phyloP scores from a whole-genome alignment of 2,329 filamentous ascomycete species.

The Alternaria conjuncta region DNA sequence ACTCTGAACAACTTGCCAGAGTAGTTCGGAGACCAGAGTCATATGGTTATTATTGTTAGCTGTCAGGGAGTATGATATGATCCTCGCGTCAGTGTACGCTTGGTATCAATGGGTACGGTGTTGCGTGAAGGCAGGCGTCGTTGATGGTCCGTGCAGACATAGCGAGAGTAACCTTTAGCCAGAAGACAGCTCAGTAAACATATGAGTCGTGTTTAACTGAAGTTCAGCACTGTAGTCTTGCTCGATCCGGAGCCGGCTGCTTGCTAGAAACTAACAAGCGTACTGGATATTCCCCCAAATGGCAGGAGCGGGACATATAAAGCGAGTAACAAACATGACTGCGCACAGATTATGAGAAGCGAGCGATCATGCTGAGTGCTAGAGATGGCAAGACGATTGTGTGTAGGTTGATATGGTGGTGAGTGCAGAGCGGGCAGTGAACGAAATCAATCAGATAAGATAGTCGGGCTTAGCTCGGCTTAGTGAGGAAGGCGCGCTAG shows the following conservation, averaged over 20 bases:
- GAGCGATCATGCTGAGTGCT: too few relatives aligned
- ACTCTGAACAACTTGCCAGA: fast-evolving
- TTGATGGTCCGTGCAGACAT: neutral
- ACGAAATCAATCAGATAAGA: constrained; percentile 9
- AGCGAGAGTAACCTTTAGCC: too few relatives aligned
- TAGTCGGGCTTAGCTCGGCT: constrained; percentile 3
- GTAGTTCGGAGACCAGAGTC: fast-evolving
- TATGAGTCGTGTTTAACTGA: too few relatives aligned
- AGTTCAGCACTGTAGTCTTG: too few relatives aligned
- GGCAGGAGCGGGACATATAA: too few relatives aligned
- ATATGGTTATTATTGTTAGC: fast-evolving
- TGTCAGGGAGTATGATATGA: neutral
- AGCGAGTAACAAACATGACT: too few relatives aligned
- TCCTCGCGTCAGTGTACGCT: neutral
- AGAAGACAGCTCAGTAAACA: too few relatives aligned
- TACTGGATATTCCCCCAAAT: too few relatives aligned
- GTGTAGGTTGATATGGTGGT: neutral
- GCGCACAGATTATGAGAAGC: too few relatives aligned
- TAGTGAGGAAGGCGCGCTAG: constrained; percentile 8
- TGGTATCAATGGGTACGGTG: neutral
- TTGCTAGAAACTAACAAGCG: too few relatives aligned
- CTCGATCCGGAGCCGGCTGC: too few relatives aligned
- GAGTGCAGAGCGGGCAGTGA: neutral
- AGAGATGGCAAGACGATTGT: too few relatives aligned
- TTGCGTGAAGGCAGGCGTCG: neutral